A percentile compares a stretch with the other conserved stretches of the same genome.
These are phyloP conservation scores for Ramaria sp. DNA, from an alignment of 768 basidiomycete genomes.

Conservation along the genomic window DNA sequence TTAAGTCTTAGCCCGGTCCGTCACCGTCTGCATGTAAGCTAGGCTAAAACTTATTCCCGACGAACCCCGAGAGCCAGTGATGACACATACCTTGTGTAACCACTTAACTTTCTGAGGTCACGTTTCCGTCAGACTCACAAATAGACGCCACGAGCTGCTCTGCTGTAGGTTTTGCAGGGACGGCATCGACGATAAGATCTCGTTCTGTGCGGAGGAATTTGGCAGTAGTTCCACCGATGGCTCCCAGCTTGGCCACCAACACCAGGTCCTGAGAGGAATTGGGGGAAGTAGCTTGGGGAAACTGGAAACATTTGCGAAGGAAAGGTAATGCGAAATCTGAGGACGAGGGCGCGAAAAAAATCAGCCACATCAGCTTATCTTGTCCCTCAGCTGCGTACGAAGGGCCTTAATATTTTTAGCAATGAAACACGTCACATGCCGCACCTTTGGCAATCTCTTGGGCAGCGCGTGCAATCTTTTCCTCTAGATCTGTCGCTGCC, in stretches of 20 bases:
- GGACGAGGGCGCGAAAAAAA: constrained; percentile 67
- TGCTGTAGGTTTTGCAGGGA: constrained; percentile 45
- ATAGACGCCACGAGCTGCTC: constrained; percentile 32
- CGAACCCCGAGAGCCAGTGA: too few relatives aligned
- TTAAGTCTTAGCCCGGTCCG: too few relatives aligned
- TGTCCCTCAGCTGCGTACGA: background rate
- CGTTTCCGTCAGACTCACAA: background rate
- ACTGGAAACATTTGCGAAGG: constrained; percentile 32
- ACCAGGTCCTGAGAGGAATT: background rate
- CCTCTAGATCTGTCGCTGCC: constrained; percentile 26
- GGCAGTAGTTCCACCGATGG: constrained; percentile 61
- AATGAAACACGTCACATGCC: background rate
- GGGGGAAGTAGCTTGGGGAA: constrained; percentile 17
- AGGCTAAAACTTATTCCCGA: too few relatives aligned
- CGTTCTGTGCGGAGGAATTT: constrained; percentile 37
- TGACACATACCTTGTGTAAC: background rate
- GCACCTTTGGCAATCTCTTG: background rate
- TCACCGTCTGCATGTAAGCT: background rate
- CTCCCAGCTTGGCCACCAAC: constrained; percentile 31
- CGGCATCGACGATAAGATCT: constrained; percentile 39
- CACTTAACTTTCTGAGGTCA: background rate
- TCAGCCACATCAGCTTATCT: constrained; percentile 38
- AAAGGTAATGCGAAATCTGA: constrained; percentile 45
- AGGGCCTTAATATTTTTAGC: background rate
- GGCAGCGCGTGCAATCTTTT: background rate